phyloP scores from a whole-genome alignment of 257 asterid species.

The Primulina huaijiensis region DNA sequence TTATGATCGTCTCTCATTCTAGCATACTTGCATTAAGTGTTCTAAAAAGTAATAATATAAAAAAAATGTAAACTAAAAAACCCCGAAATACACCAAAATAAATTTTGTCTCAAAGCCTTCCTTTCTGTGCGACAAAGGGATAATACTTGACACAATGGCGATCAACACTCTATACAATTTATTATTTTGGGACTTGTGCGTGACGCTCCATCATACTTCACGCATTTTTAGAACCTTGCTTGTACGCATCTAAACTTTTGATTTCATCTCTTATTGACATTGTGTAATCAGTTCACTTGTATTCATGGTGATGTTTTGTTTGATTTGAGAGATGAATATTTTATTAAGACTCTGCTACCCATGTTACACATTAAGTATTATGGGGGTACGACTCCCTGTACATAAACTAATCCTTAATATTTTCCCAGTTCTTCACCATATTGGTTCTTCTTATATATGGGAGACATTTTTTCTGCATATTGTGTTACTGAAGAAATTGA shows the following conservation, averaged over 20 bases:
- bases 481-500: slow-evolving; percentile 12
- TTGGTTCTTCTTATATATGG: background rate
- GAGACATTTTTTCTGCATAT: slow-evolving; percentile 14
- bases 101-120: too few relatives aligned
- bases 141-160: too few relatives aligned
- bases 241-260: slow-evolving; percentile 3
- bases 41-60: too few relatives aligned
- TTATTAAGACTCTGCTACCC: slow-evolving; percentile 6
- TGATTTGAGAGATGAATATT: slow-evolving; percentile 11
- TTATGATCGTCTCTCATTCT: slow-evolving; percentile 13
- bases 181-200: too few relatives aligned
- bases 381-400: slow-evolving; percentile 14
- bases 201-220: too few relatives aligned
- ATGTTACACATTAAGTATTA: slow-evolving; percentile 14
- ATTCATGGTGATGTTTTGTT: background rate
- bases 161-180: too few relatives aligned
- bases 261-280: slow-evolving; percentile 5
- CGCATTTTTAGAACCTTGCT: too few relatives aligned
- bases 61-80: too few relatives aligned
- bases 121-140: too few relatives aligned
- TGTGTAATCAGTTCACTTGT: slow-evolving; percentile 3
- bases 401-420: slow-evolving; percentile 7
- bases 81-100: too few relatives aligned
- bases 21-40: background rate
- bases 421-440: background rate